These are phyloP conservation scores for Xerocomus cyaneibrunnescens DNA, from an alignment of 1,284 basidiomycete species.

Conservation along the genomic window DNA sequence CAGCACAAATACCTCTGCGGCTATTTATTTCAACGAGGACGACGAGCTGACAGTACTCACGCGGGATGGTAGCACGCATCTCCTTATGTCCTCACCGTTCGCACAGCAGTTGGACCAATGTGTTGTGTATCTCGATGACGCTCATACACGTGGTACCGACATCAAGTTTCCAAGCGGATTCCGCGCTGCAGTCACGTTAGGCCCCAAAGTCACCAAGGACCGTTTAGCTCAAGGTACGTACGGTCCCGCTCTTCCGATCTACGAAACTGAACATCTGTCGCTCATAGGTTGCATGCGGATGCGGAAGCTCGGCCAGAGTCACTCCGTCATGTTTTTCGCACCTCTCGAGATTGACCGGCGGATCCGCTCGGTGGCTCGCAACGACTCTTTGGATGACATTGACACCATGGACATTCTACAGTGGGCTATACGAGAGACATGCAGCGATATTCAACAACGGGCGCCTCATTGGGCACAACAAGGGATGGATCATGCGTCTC, in stretches of 20 bases:
- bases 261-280: background rate
- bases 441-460: slow-evolving; percentile 41
- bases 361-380: slow-evolving; percentile 36
- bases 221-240: slow-evolving; percentile 49
- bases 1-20: slow-evolving; percentile 36
- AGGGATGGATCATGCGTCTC: slow-evolving; percentile 41
- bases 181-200: slow-evolving; percentile 35
- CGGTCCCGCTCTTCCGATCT: background rate
- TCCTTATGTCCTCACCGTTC: slow-evolving; percentile 45
- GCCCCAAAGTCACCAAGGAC: slow-evolving; percentile 55
- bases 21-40: slow-evolving; percentile 47
- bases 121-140: slow-evolving; percentile 56
- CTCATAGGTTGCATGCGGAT: slow-evolving; percentile 49
- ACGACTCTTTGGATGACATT: slow-evolving; percentile 11
- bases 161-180: slow-evolving; percentile 4
- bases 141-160: slow-evolving; percentile 42
- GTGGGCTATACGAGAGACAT: slow-evolving; percentile 50
- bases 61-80: slow-evolving; percentile 40
- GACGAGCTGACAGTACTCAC: slow-evolving; percentile 46
- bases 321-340: slow-evolving; percentile 51
- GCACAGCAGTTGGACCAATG: slow-evolving; percentile 44
- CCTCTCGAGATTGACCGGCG: slow-evolving; percentile 44
- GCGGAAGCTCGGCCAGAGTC: slow-evolving; percentile 50
- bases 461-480: slow-evolving; percentile 49
- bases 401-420: slow-evolving; percentile 39